Evolutionary conservation across 2,329 filamentous ascomycete species (phyloP).

Genomic region (Exophiala viscosa): DNA sequence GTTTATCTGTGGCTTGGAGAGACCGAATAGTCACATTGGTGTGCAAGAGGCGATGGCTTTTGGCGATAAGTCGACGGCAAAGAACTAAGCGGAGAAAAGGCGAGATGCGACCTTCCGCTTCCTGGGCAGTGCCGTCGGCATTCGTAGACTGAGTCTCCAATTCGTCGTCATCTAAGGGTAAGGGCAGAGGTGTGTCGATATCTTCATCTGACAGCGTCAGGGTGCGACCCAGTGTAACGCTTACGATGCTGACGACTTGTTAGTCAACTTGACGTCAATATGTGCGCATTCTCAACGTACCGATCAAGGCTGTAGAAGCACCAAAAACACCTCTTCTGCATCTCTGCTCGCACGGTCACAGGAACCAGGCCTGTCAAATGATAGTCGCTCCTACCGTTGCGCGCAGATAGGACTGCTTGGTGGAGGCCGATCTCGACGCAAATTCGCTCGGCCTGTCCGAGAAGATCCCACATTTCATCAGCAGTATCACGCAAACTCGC

Average conservation of each 20-base stretch:
- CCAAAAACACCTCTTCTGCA: not conserved
- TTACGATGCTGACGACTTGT: not conserved
- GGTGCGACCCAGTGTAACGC: not conserved
- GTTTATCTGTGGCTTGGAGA: not conserved
- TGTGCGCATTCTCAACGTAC: not conserved
- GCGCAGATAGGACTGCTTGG: not conserved
- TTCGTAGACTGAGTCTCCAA: not conserved
- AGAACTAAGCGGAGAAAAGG: not conserved
- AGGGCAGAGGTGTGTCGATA: not conserved
- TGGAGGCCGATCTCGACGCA: constrained; percentile 1
- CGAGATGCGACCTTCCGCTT: not conserved
- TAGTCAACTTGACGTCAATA: not conserved
- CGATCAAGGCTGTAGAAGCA: not conserved
- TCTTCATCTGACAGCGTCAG: not conserved
- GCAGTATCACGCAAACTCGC: not conserved
- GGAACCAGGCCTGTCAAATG: not conserved
- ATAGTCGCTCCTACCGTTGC: not conserved
- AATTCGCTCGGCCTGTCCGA: not conserved
- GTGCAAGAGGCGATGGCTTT: not conserved
- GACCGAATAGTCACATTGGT: not conserved
- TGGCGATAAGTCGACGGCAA: not conserved
- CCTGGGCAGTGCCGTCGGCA: not conserved
- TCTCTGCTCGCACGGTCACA: not conserved
- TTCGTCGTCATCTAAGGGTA: not conserved
- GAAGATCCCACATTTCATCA: not conserved